Evolutionary conservation across 1,284 basidiomycete species (phyloP).

Genomic region (Rugosomyces carneus): DNA sequence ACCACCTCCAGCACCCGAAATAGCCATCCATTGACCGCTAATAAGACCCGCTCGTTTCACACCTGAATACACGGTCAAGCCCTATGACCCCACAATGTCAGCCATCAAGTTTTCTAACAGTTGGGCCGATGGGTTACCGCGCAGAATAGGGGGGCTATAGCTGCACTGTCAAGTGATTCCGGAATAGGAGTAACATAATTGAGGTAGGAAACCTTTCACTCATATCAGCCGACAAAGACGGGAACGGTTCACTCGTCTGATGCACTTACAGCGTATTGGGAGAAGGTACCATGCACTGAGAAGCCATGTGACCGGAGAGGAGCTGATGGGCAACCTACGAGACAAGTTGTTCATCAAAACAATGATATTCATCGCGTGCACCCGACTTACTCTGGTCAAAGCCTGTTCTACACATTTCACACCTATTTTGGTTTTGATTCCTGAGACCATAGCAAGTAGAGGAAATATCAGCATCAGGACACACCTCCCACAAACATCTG

Average conservation of each 20-base stretch:
- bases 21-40: conserved; percentile 62
- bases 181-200: conserved; percentile 67
- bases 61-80: conserved; percentile 66
- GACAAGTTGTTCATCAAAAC: conserved; percentile 6
- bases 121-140: no score
- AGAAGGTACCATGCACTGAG: conserved; percentile 52
- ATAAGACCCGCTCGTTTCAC: conserved; percentile 49
- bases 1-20: conserved; percentile 64
- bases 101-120: no score
- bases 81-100: conserved; percentile 28
- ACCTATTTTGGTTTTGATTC: conserved; percentile 6
- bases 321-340: conserved; percentile 37
- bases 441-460: not conserved
- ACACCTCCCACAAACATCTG: conserved; percentile 48
- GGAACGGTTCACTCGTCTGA: no score
- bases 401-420: conserved; percentile 26
- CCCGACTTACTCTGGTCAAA: conserved; percentile 42
- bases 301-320: conserved; percentile 43
- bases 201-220: conserved; percentile 43
- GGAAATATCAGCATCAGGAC: conserved; percentile 3
- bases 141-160: conserved; percentile 63
- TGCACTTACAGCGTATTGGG: conserved; percentile 38
- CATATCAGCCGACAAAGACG: not conserved
- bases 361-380: conserved; percentile 4
- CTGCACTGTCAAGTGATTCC: conserved; percentile 46